Percentiles rank a stretch among this genome's conserved stretches.
These are phyloP conservation scores for Furcasterigmium furcatum DNA, from an alignment of 2,329 filamentous ascomycete genomes.

Conservation along the genomic window DNA sequence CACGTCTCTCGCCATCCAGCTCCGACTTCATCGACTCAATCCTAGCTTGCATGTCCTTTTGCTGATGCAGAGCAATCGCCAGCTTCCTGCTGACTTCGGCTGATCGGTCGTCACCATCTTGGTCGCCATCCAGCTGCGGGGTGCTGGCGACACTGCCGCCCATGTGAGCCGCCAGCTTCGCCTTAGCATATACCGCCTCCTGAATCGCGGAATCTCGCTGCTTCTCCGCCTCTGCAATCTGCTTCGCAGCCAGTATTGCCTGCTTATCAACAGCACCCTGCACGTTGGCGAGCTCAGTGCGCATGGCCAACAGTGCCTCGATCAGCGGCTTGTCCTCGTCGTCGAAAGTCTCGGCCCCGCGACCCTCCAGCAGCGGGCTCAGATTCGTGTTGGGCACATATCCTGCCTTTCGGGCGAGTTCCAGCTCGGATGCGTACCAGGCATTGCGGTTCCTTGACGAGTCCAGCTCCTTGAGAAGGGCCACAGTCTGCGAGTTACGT, in stretches of 20 bases:
- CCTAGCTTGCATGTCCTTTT: conserved; percentile 77
- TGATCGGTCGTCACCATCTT: conserved; percentile 62
- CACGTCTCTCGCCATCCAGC: conserved; percentile 75
- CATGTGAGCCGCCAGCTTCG: conserved; percentile 77
- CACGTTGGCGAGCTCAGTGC: conserved; percentile 82
- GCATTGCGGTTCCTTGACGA: conserved; percentile 81
- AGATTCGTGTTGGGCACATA: conserved; percentile 72
- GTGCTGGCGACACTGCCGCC: conserved; percentile 58
- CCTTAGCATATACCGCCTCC: conserved; percentile 93
- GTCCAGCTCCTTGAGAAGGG: conserved; percentile 83
- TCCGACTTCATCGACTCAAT: conserved; percentile 68
- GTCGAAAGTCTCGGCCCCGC: conserved; percentile 73
- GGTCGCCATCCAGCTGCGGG: conserved; percentile 55
- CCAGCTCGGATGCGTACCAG: conserved; percentile 95
- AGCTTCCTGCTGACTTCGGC: conserved; percentile 79
- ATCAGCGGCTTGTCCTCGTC: conserved; percentile 91
- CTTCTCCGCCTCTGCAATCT: conserved; percentile 90
- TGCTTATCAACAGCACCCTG: conserved; percentile 89
- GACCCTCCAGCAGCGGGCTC: conserved; percentile 72
- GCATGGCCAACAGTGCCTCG: conserved; percentile 90
- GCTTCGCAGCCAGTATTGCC: conserved; percentile 77
- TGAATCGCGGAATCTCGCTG: conserved; percentile 92
- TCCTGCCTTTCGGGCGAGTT: conserved; percentile 85
- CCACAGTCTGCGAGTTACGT: conserved; percentile 64
- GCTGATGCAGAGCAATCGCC: conserved; percentile 73